These are phyloP conservation scores for Fraxinus quadrangulata DNA, from an alignment of 257 asterid genomes.

Conservation along the genomic window DNA sequence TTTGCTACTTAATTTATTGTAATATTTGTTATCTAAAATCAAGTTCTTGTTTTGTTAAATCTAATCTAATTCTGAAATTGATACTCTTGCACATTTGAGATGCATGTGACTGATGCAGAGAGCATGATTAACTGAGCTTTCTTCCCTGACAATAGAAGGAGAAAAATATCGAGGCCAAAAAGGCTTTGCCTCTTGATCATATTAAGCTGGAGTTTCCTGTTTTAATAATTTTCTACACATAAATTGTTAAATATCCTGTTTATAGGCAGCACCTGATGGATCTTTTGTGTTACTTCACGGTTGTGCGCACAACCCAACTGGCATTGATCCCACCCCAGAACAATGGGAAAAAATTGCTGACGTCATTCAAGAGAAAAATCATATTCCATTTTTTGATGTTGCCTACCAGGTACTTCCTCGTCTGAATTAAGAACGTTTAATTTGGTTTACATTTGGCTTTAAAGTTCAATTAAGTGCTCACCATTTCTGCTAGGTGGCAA, in stretches of 20 bases:
- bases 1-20: not conserved
- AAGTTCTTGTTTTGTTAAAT: slow-evolving; percentile 13
- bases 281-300: slow-evolving; percentile 93
- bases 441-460: slow-evolving; percentile 15
- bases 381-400: slow-evolving; percentile 94
- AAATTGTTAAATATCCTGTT: slow-evolving; percentile 20
- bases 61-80: not conserved
- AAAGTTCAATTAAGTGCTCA: slow-evolving; percentile 6
- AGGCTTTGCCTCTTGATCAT: not conserved
- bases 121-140: slow-evolving; percentile 16
- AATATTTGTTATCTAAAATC: slow-evolving; percentile 1
- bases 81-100: not conserved
- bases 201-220: slow-evolving; percentile 8
- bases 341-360: slow-evolving; percentile 93
- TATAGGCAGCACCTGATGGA: slow-evolving; percentile 92
- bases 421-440: slow-evolving; percentile 8
- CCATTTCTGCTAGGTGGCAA: slow-evolving; percentile 3
- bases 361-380: slow-evolving; percentile 87
- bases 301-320: slow-evolving; percentile 98
- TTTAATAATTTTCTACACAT: slow-evolving; percentile 8
- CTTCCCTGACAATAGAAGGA: slow-evolving; percentile 1
- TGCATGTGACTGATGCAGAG: slow-evolving; percentile 13
- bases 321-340: slow-evolving; percentile 91
- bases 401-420: slow-evolving; percentile 82
- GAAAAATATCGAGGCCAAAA: slow-evolving; percentile 1